Conservation (phyloP, 139 green algal genomes). For the Microglena sp. region DNA sequence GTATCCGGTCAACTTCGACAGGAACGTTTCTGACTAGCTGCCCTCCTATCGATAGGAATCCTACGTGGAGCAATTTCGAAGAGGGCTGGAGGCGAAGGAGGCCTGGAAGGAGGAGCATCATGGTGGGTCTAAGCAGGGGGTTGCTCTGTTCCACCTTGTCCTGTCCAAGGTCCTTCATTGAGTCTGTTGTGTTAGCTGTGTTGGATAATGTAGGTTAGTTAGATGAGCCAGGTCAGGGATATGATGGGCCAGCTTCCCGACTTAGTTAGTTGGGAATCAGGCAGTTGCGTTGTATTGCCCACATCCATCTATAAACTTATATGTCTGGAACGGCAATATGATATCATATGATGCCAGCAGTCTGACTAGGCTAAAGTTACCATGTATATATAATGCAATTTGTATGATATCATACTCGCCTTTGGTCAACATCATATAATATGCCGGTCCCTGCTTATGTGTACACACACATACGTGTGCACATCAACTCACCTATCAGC, state of each 20-base stretch:
- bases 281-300: no score
- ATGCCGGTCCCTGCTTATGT: no score
- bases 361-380: no score
- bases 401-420: no score
- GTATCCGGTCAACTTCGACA: background rate
- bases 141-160: no score
- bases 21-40: background rate
- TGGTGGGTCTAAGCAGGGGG: slow-evolving; percentile 11
- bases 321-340: no score
- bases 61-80: slow-evolving; percentile 41
- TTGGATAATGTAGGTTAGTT: background rate
- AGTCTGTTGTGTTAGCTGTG: background rate
- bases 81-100: slow-evolving; percentile 16
- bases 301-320: no score
- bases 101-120: slow-evolving; percentile 28
- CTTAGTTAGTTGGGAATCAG: no score
- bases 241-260: no score
- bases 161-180: background rate
- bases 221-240: background rate
- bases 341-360: no score
- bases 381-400: no score
- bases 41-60: slow-evolving; percentile 24
- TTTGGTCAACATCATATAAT: no score
- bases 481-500: background rate
- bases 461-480: background rate